Evolutionary conservation across 2,329 filamentous ascomycete genomes (phyloP).

Genomic region (Coniochaeta sp.): DNA sequence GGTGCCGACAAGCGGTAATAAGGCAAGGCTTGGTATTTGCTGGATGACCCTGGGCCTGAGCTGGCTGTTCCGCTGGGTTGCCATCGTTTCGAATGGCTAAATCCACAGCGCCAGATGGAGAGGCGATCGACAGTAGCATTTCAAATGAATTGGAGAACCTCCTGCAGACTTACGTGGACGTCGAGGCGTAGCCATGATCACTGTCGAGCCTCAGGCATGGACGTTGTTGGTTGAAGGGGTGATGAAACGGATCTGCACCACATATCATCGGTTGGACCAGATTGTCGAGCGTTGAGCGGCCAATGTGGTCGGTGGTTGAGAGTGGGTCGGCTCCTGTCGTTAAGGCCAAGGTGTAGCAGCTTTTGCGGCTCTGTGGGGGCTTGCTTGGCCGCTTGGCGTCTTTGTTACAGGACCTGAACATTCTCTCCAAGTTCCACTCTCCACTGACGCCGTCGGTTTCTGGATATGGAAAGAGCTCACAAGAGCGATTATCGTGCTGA

Average conservation of each 20-base stretch:
- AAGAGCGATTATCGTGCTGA: background rate
- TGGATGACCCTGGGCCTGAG: background rate
- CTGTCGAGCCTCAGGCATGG: background rate
- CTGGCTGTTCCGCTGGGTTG: background rate
- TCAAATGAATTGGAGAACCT: background rate
- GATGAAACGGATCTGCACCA: background rate
- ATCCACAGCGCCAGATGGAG: background rate
- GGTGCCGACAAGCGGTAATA: background rate
- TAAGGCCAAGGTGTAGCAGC: background rate
- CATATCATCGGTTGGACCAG: background rate
- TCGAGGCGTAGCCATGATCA: background rate
- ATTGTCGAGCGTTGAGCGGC: background rate
- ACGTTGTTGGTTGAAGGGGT: background rate
- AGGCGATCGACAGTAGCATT: background rate
- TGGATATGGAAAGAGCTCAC: background rate
- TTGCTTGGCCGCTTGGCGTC: too few relatives aligned
- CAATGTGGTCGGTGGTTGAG: background rate
- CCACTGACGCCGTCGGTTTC: background rate
- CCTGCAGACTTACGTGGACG: too few relatives aligned
- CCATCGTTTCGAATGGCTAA: background rate
- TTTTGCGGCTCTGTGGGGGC: background rate
- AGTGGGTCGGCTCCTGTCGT: background rate
- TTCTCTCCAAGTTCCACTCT: too few relatives aligned
- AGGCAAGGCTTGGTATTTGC: background rate
- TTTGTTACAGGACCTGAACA: too few relatives aligned